A percentile compares a stretch with the other conserved stretches of the same genome.
Evolutionary conservation across 441 rosid species (phyloP).

Genomic region (Geranium incanum): DNA sequence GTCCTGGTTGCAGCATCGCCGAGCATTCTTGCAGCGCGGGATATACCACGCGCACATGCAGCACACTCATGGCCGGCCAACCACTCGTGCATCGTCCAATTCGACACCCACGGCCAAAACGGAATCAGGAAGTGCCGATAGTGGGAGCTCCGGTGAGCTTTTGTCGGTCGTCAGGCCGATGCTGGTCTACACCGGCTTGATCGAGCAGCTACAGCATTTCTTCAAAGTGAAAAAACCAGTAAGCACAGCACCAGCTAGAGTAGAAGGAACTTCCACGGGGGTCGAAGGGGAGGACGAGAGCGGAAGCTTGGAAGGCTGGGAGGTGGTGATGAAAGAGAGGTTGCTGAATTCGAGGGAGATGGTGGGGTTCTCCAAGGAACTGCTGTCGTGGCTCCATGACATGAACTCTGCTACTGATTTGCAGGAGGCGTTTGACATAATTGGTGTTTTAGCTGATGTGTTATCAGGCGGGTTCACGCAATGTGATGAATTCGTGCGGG

Average conservation of each 20-base stretch:
- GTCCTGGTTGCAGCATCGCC: constrained; percentile 91
- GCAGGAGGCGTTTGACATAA: constrained; percentile 89
- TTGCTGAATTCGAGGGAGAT: constrained; percentile 70
- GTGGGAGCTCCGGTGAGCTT: constrained; percentile 44
- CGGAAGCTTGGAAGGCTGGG: constrained; percentile 74
- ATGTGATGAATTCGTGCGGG: constrained; percentile 78
- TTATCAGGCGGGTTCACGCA: constrained; percentile 55
- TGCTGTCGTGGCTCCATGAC: constrained; percentile 83
- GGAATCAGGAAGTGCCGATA: constrained; percentile 51
- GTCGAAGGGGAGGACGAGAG: constrained; percentile 37
- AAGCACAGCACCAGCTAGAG: constrained; percentile 23
- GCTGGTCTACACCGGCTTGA: constrained; percentile 93
- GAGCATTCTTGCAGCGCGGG: constrained; percentile 83
- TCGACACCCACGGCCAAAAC: constrained; percentile 28
- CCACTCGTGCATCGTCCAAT: constrained; percentile 32
- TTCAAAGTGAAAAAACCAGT: constrained; percentile 62
- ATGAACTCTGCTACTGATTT: constrained; percentile 67
- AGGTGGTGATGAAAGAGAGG: constrained; percentile 73
- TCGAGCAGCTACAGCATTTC: constrained; percentile 87
- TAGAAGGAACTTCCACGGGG: constrained; percentile 42
- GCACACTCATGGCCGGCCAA: constrained; percentile 69
- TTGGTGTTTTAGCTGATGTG: constrained; percentile 72
- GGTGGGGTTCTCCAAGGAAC: constrained; percentile 83
- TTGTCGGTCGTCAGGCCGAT: constrained; percentile 67
- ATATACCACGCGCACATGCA: constrained; percentile 95